A percentile compares a stretch with the other conserved stretches of the same genome.
phyloP scores from a whole-genome alignment of 352 stramenopile species.

The Pythium oligandrum region DNA sequence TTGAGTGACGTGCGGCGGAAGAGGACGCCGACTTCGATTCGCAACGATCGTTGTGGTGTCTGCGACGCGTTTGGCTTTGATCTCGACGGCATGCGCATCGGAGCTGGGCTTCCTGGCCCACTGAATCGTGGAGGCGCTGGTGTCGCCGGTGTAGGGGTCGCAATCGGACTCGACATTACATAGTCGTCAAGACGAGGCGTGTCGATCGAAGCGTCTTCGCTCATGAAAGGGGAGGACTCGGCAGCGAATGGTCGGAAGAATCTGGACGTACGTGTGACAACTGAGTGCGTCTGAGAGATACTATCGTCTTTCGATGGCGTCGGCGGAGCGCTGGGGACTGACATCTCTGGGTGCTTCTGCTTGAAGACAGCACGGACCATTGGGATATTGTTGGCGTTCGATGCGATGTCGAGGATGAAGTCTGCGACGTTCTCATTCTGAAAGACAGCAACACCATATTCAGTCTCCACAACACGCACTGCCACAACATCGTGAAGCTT shows the following conservation, averaged over 20 bases:
- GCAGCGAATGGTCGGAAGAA: conserved; percentile 4
- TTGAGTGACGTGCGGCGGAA: conserved; percentile 67
- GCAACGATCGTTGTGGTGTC: conserved; percentile 29
- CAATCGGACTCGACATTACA: too few relatives aligned
- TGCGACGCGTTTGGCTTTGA: too few relatives aligned
- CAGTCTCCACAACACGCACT: too few relatives aligned
- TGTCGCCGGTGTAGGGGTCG: conserved; percentile 6
- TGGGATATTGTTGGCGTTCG: conserved; percentile 53
- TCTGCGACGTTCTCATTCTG: conserved; percentile 79
- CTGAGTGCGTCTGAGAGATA: conserved; percentile 14
- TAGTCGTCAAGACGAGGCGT: conserved; percentile 33
- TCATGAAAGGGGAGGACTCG: conserved; percentile 59
- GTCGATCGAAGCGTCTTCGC: conserved; percentile 36
- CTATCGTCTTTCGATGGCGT: neutral
- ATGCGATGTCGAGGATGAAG: conserved; percentile 76
- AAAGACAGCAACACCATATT: too few relatives aligned
- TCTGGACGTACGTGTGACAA: too few relatives aligned
- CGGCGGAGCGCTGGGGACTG: conserved; percentile 5
- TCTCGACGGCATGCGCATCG: neutral
- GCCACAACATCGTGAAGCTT: too few relatives aligned
- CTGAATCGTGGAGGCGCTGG: conserved; percentile 20
- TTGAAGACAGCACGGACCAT: conserved; percentile 51
- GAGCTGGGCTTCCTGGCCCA: too few relatives aligned
- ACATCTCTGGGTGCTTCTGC: conserved; percentile 2
- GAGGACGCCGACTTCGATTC: conserved; percentile 64